These are phyloP conservation scores for Malus fusca DNA, from an alignment of 306 rosid species.

Conservation along the genomic window DNA sequence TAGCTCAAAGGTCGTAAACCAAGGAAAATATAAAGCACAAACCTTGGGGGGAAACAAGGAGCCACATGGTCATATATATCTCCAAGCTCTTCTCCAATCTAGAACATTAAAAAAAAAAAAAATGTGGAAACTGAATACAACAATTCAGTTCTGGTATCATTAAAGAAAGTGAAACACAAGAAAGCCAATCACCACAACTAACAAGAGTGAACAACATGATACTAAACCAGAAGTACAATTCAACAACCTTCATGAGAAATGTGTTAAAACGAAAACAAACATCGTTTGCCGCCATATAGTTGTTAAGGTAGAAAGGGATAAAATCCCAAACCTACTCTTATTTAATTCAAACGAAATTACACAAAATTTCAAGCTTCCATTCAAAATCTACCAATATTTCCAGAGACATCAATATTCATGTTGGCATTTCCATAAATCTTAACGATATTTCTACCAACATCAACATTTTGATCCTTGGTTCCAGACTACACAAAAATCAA, in stretches of 20 bases:
- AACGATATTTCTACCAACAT: not conserved
- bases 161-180: not conserved
- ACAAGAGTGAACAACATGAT: not conserved
- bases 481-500: not conserved
- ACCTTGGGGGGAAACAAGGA: slow-evolving; percentile 99
- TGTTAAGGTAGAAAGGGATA: not conserved
- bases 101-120: slow-evolving; percentile 19
- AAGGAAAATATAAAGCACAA: slow-evolving; percentile 14
- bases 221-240: not conserved
- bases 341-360: not conserved
- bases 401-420: not conserved
- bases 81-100: slow-evolving; percentile 97
- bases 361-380: not conserved
- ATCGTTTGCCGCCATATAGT: not conserved
- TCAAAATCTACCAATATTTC: not conserved
- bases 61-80: slow-evolving; percentile 87
- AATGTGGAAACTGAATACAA: not conserved
- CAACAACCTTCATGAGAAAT: not conserved
- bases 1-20: slow-evolving; percentile 19
- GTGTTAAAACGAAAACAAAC: not conserved
- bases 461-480: not conserved
- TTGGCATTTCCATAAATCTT: not conserved
- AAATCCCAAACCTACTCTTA: not conserved
- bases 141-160: not conserved
- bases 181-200: not conserved